Evolutionary conservation across 352 stramenopile genomes (phyloP), one percentile per base, ranked within the genome.

Genomic region (Pelagophyceae sp.): DNA sequence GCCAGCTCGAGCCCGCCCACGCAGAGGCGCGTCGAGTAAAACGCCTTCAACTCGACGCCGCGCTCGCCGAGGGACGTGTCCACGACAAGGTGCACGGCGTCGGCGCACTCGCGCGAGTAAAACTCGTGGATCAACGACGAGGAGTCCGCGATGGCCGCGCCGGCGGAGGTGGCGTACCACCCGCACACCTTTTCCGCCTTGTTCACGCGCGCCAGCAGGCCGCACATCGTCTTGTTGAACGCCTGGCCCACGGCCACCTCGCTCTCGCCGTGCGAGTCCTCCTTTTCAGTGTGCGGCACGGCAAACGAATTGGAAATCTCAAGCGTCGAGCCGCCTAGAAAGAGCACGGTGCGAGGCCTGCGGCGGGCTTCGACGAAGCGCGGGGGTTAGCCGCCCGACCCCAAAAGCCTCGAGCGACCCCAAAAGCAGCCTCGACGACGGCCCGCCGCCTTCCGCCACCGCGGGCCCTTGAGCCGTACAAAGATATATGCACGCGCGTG

Each of bases 121-220:
- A 98, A 99, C 80, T 98, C 93, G 84, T 99, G 95, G 88, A 99
- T 98, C 71, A 98, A 87, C 69, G 89, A 95, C 72, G 93, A 95
- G 77, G 96, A 94, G 80, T 99, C 93, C 78, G 96, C 91, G 76
- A 97, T 87, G 81, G 84, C 83, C 67, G 87, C 83, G 72, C 78
- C 84, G 74, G 82, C 80, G 20, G 82, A 72, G 0, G 89, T 92
- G 67, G 92, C 93, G 87, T 98, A 99, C 95, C 95, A 99, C 77
- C 95, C 95, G 19, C 98, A 92, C 54, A 99, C 89, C 45, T 93
- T 86, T 83, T 98, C 95, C 79, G 88, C 90, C 75, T 92, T 85
- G 86, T 98, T 98, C 58, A 97, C 92, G 76, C 90, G 87, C 78
- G 95, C 84, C 83, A 98, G 91, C 65, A 98, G 90, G 75, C 95